Percentiles rank a stretch among this genome's conserved stretches.
phyloP scores from a whole-genome alignment of 441 rosid species.

The Croton setiger region DNA sequence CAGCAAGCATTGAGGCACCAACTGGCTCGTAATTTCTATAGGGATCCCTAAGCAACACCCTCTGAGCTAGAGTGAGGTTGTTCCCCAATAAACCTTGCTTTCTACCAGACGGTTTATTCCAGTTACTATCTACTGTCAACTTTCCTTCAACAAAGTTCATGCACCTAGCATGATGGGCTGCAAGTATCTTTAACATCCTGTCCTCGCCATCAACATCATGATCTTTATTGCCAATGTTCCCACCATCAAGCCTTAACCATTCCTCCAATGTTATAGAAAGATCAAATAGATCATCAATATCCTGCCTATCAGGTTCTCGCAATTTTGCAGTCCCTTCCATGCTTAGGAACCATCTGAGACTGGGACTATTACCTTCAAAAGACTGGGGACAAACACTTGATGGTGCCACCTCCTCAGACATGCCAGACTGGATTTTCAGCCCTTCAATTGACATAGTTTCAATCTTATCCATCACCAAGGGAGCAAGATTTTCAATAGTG shows the following conservation, averaged over 20 bases:
- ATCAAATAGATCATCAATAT: constrained; percentile 43
- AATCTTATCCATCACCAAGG: constrained; percentile 45
- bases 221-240: constrained; percentile 29
- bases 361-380: constrained; percentile 23
- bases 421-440: constrained; percentile 62
- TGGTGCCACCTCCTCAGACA: constrained; percentile 59
- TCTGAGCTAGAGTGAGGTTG: constrained; percentile 47
- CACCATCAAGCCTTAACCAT: constrained; percentile 59
- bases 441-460: constrained; percentile 59
- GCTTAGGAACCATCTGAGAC: constrained; percentile 22
- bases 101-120: constrained; percentile 26
- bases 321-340: constrained; percentile 26
- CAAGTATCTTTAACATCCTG: constrained; percentile 19
- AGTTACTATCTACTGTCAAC: constrained; percentile 18
- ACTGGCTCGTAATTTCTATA: constrained; percentile 58
- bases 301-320: constrained; percentile 17
- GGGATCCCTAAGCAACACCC: constrained; percentile 68
- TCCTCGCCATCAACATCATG: constrained; percentile 24
- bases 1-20: constrained; percentile 70
- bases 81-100: constrained; percentile 35
- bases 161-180: constrained; percentile 40
- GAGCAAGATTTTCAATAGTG: constrained; percentile 37
- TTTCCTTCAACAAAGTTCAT: constrained; percentile 23
- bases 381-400: constrained; percentile 35
- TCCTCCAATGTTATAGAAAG: constrained; percentile 50